A percentile compares a stretch with the other conserved stretches of the same genome.
These are phyloP conservation scores for Avena insularis DNA, from an alignment of 176 grass and related monocot genomes.

Conservation along the genomic window DNA sequence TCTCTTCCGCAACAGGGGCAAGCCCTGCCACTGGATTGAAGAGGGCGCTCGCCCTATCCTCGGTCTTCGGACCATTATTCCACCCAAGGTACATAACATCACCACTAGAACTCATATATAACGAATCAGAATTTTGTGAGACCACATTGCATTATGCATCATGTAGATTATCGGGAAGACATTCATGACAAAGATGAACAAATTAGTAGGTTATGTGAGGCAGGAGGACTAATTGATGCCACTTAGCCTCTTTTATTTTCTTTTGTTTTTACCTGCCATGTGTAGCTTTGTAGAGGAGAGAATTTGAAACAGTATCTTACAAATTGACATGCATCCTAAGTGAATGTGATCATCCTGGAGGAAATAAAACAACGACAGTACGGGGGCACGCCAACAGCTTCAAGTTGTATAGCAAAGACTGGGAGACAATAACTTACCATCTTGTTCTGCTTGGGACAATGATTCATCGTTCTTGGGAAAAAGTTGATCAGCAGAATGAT, in stretches of 20 bases:
- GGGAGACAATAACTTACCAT: constrained; percentile 54
- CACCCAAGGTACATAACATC: not conserved
- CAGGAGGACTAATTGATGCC: constrained; percentile 18
- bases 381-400: constrained; percentile 4
- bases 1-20: not conserved
- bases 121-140: not conserved
- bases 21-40: not conserved
- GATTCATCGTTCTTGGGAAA: constrained; percentile 55
- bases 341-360: constrained; percentile 11
- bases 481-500: constrained; percentile 64
- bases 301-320: not conserved
- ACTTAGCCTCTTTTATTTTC: not conserved
- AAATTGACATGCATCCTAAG: constrained; percentile 1
- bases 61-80: not conserved
- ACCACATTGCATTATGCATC: constrained; percentile 1
- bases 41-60: not conserved
- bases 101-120: constrained; percentile 9
- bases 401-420: not conserved
- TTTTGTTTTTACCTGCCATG: not conserved
- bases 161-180: constrained; percentile 4
- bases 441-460: constrained; percentile 46
- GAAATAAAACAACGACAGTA: not conserved
- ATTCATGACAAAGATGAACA: constrained; percentile 26
- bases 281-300: not conserved
- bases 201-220: not conserved